Base-by-base conservation (phyloP, 495 filamentous ascomycete genomes). In the Cryomyces minteri region DNA sequence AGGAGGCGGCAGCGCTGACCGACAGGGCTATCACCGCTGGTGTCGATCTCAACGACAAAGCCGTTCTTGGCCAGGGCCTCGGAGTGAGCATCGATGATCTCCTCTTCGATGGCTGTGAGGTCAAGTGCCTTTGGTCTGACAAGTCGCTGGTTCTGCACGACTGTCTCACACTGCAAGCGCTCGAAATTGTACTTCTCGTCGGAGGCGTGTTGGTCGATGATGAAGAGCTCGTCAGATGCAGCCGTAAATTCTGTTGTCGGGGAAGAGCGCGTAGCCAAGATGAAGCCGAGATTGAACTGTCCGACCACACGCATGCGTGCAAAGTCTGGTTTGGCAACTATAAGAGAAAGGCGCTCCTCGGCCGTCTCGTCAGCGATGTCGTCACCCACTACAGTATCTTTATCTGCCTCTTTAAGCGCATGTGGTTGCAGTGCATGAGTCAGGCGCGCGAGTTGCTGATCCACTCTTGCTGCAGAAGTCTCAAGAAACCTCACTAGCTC, bases 141-240 rank as follows among this genome's bases (percentile, higher is more conserved):
- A 7, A 98, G 79, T 0, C 81, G 80, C 54, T 98, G 90, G 30
- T 79, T 81, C 48, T 92, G 83, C 0, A 98, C 76, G 0, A 82
- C 68, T 0, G 88, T 94, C 28, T 73, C 78, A 5, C 78, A 66
- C 58, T 92, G 83, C n/a, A 98, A 72, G n/a, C 84, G 77, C 56
- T 98, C 92, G 54, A 95, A 98, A 58, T 98, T 96, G 68, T 85
- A 92, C 54, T 94, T 98, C 50, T 98, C 90, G 59, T 96, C 92
- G 0, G 88, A 90, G 25, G 90, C 90, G 57, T 98, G 90, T 55
- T 98, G 90, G 62, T 98, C 90, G 52, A 98, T 94, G 56, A 98
- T 98, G 70, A 98, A 96, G 40, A 96, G 73, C 47, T 94, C 84
- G 51, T 83, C 76, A 25, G 49, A 46, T 6, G 51, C 44, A 18